Conservation (phyloP, 345 rosid genomes). For the Punica granatum region DNA sequence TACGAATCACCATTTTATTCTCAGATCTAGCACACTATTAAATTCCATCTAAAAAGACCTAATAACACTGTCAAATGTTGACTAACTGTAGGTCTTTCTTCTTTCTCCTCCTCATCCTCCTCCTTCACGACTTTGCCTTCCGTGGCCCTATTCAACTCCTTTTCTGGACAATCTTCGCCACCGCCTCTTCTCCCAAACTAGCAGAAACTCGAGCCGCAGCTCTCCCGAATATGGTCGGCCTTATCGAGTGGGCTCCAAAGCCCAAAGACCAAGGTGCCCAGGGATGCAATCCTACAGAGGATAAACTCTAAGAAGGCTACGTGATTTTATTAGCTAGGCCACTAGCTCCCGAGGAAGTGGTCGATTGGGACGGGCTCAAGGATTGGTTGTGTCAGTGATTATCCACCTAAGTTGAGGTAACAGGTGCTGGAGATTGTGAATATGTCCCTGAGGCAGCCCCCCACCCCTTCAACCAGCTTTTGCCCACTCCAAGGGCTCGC, state of each 20-base stretch:
- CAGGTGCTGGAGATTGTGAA: conserved; percentile 77
- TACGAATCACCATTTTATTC: too few species aligned
- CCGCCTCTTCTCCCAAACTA: conserved; percentile 34
- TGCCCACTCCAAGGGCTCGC: conserved; percentile 63
- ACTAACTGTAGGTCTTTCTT: too few species aligned
- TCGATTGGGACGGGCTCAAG: conserved; percentile 90
- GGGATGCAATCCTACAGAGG: conserved; percentile 53
- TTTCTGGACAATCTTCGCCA: too few species aligned
- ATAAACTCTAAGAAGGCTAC: conserved; percentile 78
- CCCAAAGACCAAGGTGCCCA: conserved; percentile 58
- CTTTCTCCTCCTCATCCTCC: too few species aligned
- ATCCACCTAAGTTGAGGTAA: conserved; percentile 58
- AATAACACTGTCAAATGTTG: too few species aligned
- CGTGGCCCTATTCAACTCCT: too few species aligned
- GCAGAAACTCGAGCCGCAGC: conserved; percentile 70
- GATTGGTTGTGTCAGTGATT: conserved; percentile 89
- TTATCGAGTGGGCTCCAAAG: conserved; percentile 75
- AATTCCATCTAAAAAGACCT: too few species aligned
- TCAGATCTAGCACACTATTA: too few species aligned
- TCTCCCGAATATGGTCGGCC: conserved; percentile 74
- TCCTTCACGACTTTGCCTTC: too few species aligned
- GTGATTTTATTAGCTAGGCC: conserved; percentile 68
- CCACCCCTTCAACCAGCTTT: conserved; percentile 36
- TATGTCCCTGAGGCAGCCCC: conserved; percentile 53
- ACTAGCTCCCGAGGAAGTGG: conserved; percentile 77